Conservation (phyloP, 495 filamentous ascomycete genomes). For the Neurospora cerealis region DNA sequence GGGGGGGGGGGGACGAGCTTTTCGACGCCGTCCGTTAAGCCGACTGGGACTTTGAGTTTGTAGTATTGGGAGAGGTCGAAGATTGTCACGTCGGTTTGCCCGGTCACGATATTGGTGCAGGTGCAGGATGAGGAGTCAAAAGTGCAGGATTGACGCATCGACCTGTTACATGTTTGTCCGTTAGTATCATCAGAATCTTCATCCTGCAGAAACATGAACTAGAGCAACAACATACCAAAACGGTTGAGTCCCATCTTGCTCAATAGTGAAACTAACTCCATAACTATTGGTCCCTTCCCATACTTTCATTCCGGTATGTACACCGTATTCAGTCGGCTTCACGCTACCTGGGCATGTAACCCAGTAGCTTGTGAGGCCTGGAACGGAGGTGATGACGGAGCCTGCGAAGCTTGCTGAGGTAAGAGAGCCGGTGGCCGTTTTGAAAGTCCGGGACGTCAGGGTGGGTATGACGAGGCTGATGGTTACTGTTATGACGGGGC, state of each 20-base stretch:
- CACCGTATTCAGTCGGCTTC: background rate
- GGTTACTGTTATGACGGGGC: background rate
- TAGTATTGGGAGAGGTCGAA: background rate
- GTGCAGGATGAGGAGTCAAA: background rate
- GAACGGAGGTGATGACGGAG: background rate
- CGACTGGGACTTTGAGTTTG: background rate
- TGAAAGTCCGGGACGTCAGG: background rate
- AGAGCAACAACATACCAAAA: background rate
- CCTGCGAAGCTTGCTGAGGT: background rate
- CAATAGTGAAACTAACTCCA: background rate
- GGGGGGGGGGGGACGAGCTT: background rate
- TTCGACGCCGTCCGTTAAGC: background rate
- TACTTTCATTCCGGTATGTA: background rate
- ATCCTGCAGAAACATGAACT: background rate
- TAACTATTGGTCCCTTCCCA: background rate
- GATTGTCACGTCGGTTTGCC: background rate
- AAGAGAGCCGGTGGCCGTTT: background rate
- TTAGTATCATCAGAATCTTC: background rate
- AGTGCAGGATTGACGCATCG: background rate
- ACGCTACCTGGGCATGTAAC: background rate
- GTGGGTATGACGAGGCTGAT: background rate
- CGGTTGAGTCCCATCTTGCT: background rate
- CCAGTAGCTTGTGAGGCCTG: background rate
- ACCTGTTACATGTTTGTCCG: background rate
- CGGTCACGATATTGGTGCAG: background rate